phyloP scores from a whole-genome alignment of 306 rosid species.

The Inga oerstediana region DNA sequence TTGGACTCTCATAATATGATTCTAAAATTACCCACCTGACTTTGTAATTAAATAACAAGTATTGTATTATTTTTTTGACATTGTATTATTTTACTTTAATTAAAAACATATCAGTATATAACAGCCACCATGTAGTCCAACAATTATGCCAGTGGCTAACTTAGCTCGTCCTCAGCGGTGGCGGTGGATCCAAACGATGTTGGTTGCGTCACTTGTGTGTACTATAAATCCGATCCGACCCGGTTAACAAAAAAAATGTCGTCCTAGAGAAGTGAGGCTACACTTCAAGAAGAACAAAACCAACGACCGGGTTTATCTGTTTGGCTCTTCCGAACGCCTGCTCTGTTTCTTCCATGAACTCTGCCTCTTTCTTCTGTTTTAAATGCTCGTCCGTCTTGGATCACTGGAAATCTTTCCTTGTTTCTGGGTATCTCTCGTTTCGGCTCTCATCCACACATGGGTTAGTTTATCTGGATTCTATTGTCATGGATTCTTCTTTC shows the following conservation, averaged over 20 bases:
- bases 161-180: background rate
- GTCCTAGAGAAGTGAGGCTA: background rate
- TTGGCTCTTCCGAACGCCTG: background rate
- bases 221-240: background rate
- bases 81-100: too few species aligned
- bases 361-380: background rate
- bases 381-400: background rate
- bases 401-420: background rate
- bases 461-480: background rate
- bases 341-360: conserved; percentile 27
- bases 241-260: conserved; percentile 12
- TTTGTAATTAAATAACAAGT: too few species aligned
- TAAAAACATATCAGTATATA: too few species aligned
- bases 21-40: too few species aligned
- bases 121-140: too few species aligned
- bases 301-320: background rate
- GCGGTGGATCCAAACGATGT: background rate
- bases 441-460: background rate
- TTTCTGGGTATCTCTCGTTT: conserved; percentile 4
- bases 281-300: background rate
- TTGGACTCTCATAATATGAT: too few species aligned
- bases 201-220: background rate
- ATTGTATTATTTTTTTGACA: too few species aligned
- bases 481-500: background rate
- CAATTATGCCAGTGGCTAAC: background rate